Evolutionary conservation across 1,284 basidiomycete species (phyloP), one percentile per base, ranked within the genome.

Genomic region (Flammula alnicola): DNA sequence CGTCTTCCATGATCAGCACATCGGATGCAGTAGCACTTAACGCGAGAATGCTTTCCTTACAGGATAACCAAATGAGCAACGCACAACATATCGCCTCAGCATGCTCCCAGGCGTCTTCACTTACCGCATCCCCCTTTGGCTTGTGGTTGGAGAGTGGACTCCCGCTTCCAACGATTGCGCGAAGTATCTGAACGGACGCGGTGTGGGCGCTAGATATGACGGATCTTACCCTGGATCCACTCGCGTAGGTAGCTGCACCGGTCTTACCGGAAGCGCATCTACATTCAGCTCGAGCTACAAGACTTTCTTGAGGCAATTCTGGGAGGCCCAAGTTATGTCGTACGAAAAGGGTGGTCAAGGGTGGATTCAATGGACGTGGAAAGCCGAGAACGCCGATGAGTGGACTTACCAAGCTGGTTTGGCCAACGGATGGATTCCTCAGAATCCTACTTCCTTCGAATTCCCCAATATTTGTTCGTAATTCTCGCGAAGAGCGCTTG

Each of bases 91-190:
- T 95, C 43, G 51, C 70, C 47, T 68, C 78, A 32, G 87, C 87
- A 4, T 95, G 92, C 64, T 57, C 54, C 45, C 69, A 75, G 42
- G 75, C 68, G 7, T 65, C 66, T 9, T 58, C 69, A 1, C 77
- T 93, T 32, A 63, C 76, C 0, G 62, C 63, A 5, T 86, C 84
- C 58, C 76, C 84, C 31, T 92, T 10, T 91, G 87, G 88, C 70
- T 81, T 29, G 73, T 94, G 43, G 88, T 93, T 30, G 92, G 92
- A 47, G 92, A 95, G 72, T 95, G 91, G 90, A 82, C 88, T 0
- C 79, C 89, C 26, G 91, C 91, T 0, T 72, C 81, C 46, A 95
- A 85, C 7, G 95, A 97, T 66, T 97, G 94, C 61, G 92, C 94
- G 11, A 83, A 74, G 59, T 93, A 84, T 54, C 72, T 92, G 49